Evolutionary conservation across 208 protist genomes (phyloP), one percentile per base, ranked within the genome.

Genomic region (Acanthamoeba polyphaga): DNA sequence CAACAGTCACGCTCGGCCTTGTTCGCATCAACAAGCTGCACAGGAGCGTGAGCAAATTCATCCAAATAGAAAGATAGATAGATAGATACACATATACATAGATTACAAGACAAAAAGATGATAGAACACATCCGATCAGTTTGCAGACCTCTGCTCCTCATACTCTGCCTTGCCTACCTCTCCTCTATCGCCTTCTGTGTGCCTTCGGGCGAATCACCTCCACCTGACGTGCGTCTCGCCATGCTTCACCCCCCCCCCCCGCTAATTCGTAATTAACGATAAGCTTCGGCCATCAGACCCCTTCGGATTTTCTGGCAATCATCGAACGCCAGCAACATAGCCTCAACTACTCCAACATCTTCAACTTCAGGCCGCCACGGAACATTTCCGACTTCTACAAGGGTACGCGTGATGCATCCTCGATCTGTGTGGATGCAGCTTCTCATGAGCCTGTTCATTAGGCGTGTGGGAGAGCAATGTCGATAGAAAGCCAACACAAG

Each of bases 351-450:
- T 88, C 80, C 32, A 88, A 88, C 80, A 43, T 88, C 51, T 88
- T 88, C 51, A 88, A 88, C 80, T 88, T 88, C 51, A 88, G 27
- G 34, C 80, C 80, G 0, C 80, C 80, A 55, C 80, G 80, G 29
- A 88, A 88, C 80, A 88, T 88, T 43, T 88, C 80, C 34, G 80
- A 88, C 49, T 88, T 88, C 51, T 88, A 88, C 80, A 88, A 88
- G 22, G 80, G 80, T 88, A 22, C 80, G 66, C 34, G 32, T 4
- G 66, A 22, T 74, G 66, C 53, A 19, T 12, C 53, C 17, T 12
- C 12, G 0, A 19, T 19, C 17, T 55, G 3, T 58, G 53, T 58
- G 1, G 15, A 22, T 12, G 15, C 53, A 58, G 53, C 17, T 19
- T 12, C 24, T 34, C 12, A 72, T 15, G 64, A 72, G 24, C 10